Conservation (phyloP, 495 filamentous ascomycete species). For the Hypoxylon fragiforme region DNA sequence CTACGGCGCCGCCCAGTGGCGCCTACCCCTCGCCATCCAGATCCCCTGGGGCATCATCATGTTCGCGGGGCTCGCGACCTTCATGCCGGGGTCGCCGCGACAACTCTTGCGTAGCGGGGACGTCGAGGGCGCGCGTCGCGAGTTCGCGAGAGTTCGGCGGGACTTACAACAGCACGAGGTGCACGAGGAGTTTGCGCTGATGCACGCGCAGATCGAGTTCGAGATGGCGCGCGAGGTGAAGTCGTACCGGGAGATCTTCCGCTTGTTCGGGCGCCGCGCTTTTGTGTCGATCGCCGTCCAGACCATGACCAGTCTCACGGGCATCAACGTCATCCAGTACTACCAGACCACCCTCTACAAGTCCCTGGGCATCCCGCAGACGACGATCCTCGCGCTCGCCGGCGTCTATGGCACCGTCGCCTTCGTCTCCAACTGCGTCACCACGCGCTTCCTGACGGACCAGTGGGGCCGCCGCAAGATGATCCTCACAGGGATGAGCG, state of each 20-base stretch:
- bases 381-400: constrained; percentile 57
- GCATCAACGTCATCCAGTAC: constrained; percentile 56
- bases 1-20: constrained; percentile 59
- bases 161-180: constrained; percentile 53
- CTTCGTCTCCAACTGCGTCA: constrained; percentile 56
- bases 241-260: constrained; percentile 57
- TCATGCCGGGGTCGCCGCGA: constrained; percentile 63
- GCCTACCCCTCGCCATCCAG: constrained; percentile 60
- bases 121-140: constrained; percentile 51
- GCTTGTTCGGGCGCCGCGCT: constrained; percentile 54
- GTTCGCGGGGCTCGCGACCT: constrained; percentile 58
- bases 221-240: constrained; percentile 61
- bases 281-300: constrained; percentile 60
- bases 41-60: constrained; percentile 63
- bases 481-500: constrained; percentile 54
- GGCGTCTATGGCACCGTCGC: constrained; percentile 60
- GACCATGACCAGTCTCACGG: constrained; percentile 61
- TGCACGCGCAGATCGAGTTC: constrained; percentile 63
- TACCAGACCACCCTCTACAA: constrained; percentile 54
- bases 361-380: constrained; percentile 55
- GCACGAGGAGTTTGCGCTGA: constrained; percentile 57
- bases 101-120: constrained; percentile 59
- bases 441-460: constrained; percentile 59
- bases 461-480: constrained; percentile 66
- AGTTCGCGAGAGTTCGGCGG: constrained; percentile 54